Conservation (phyloP, 805 yeast genomes). For the Zygoascus biomembranicola region DNA sequence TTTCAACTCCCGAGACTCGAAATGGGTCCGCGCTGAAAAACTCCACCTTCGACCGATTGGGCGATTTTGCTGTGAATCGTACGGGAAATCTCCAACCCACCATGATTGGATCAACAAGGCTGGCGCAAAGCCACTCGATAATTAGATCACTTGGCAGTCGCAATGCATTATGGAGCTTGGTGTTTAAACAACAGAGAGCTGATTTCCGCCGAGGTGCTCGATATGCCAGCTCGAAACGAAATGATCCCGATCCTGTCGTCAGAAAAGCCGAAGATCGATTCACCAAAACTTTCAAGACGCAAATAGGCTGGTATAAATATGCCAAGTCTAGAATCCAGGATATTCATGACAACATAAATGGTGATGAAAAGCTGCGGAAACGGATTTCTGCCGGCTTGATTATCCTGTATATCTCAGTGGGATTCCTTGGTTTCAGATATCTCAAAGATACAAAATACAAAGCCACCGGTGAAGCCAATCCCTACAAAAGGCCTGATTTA, state of each 20-base stretch:
- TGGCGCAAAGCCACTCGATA: no score
- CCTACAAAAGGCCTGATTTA: conserved; percentile 20
- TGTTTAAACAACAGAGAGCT: no score
- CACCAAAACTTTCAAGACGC: background rate
- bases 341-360: background rate
- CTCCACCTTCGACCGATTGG: no score
- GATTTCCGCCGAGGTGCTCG: no score
- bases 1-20: background rate
- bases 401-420: conserved; percentile 17
- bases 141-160: no score
- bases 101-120: no score
- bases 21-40: background rate
- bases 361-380: background rate
- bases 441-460: conserved; percentile 28
- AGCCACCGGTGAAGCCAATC: conserved; percentile 28
- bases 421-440: conserved; percentile 21
- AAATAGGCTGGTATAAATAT: background rate
- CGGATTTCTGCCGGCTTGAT: conserved; percentile 9
- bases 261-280: background rate
- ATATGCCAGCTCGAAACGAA: background rate
- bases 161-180: no score
- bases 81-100: no score
- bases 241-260: conserved; percentile 1
- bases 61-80: no score
- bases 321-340: background rate